Percentiles rank a stretch among this genome's conserved stretches.
phyloP scores from a whole-genome alignment of 768 basidiomycete species.

The Solioccasus polychromus region DNA sequence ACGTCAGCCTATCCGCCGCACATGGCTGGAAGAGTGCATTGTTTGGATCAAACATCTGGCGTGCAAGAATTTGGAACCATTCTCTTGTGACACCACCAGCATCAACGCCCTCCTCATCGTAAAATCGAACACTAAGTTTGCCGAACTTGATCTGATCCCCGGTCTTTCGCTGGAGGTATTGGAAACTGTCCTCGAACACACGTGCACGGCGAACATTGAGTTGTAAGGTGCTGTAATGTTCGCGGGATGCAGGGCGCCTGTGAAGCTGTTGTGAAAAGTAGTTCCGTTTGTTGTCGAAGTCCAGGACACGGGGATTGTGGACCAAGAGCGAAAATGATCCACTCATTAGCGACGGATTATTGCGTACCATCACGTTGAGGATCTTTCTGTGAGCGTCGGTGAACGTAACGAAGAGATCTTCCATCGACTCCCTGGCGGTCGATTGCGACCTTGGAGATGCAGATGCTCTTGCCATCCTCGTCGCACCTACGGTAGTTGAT shows the following conservation, averaged over 20 bases:
- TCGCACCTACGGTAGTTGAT: slow-evolving; percentile 39
- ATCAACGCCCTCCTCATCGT: slow-evolving; percentile 97
- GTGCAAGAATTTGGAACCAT: slow-evolving; percentile 97
- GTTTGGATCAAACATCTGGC: slow-evolving; percentile 99
- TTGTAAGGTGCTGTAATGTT: slow-evolving; percentile 81
- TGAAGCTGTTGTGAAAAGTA: slow-evolving; percentile 93
- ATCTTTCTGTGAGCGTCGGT: slow-evolving; percentile 92
- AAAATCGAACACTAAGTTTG: slow-evolving; percentile 94
- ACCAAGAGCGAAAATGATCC: slow-evolving; percentile 97
- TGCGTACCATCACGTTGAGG: slow-evolving; percentile 95
- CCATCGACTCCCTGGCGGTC: slow-evolving; percentile 73
- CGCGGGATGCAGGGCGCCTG: slow-evolving; percentile 72
- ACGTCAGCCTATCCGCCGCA: slow-evolving; percentile 90
- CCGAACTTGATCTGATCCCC: slow-evolving; percentile 98
- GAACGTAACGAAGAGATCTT: slow-evolving; percentile 89
- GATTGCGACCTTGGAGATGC: slow-evolving; percentile 68
- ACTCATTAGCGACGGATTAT: slow-evolving; percentile 96
- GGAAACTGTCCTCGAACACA: slow-evolving; percentile 98
- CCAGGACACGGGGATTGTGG: slow-evolving; percentile 92
- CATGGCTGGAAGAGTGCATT: slow-evolving; percentile 98
- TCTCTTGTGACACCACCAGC: slow-evolving; percentile 97
- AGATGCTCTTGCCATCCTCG: slow-evolving; percentile 58
- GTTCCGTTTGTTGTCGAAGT: slow-evolving; percentile 99
- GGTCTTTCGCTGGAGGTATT: slow-evolving; percentile 80
- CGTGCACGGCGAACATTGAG: slow-evolving; percentile 86